Base-by-base conservation (phyloP, 495 filamentous ascomycete species). In the Diplogelasinospora grovesii region DNA sequence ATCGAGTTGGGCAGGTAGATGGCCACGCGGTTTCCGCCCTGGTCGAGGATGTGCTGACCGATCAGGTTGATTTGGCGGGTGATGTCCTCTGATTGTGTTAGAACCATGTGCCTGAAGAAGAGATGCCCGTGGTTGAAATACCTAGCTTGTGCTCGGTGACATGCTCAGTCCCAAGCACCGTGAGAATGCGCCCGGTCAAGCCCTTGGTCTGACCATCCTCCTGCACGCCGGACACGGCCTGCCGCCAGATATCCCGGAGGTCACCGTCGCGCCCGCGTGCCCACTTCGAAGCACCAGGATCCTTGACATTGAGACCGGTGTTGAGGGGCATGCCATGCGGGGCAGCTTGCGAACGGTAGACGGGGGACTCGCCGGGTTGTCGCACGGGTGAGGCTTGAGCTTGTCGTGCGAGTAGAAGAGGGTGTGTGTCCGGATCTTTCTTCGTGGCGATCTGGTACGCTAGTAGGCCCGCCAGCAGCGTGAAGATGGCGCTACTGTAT, bases 1-100 rank as follows among this genome's bases (percentile, higher is more conserved):
- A 94, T 70, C 31, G 87, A 93, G 67, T 99, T 96, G 3, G 89
- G 88, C 19, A 97, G 76, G 60, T 92, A 93, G 47, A 99, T 74
- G 18, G 87, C 92, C 19, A 97, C 85, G 23, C 77, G 81, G 56
- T 81, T 81, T n/a, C 73, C 82, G 11, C 78, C 77, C 43, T 82
- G 72, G 45, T 80, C 72, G 24, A 59, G 50, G 29, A 97, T 65
- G 47, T 89, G 73, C 46, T 78, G 69, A 43, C 92, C 92, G 43
- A 97, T 79, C 7, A 93, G 74, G 60, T 84, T 86, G 54, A 97
- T 95, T 61, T 95, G 82, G 41, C 80, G 79, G 0, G 83, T 90
- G 14, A 96, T 61, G 34, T 85, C 78, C 27, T 74, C 75, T n/a
- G n/a, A n/a, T n/a, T n/a, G n/a, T n/a, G n/a, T n/a, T n/a, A n/a